Evolutionary conservation across 257 asterid genomes (phyloP), one percentile per base, ranked within the genome.

Genomic region (Penstemon barbatus): DNA sequence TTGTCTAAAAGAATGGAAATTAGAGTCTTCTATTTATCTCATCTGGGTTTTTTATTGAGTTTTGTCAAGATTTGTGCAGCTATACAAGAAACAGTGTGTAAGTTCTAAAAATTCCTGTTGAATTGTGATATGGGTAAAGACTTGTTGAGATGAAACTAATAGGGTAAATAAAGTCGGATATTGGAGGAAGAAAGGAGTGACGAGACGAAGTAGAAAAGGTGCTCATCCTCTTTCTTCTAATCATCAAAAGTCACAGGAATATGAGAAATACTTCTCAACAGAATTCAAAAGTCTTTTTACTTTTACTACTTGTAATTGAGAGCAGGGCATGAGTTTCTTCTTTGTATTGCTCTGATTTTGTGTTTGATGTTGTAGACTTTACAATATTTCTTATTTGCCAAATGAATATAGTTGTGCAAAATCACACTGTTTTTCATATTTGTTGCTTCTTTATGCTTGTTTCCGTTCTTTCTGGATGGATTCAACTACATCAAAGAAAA

Each of bases 161-260:
- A 77, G 83, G 77, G 64, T 72, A 65, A 78, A 80, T 83, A 81
- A 77, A 88, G 85, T 78, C 46, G 79, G 70, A 65, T 82, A 71
- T 61, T 44, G 90, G 92, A 74, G 33, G 84, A 74, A 80, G 96
- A 88, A 86, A 86, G 85, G 95, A 86, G 97, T 60, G 97, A 90
- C 80, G 97, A 83, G 96, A 88, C 83, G 59, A 79, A 68, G 77
- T 62, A 71, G 74, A 71, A 68, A 50, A 68, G 76, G 93, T 78
- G 97, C 97, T 90, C 89, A 81, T 90, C 97, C 99, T 93, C 97
- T 87, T 88, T 90, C 97, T 82, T 86, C 80, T 85, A 84, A 76
- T 51, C 78, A 69, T 81, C 81, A 74, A 71, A 81, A 68, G 77
- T 63, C 79, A 72, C 72, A 83, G 77, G 79, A 67, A 61, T 10